Evolutionary conservation across 2,329 filamentous ascomycete genomes (phyloP), one percentile per base, ranked within the genome.

Genomic region (Hymenoscyphus salicellus): DNA sequence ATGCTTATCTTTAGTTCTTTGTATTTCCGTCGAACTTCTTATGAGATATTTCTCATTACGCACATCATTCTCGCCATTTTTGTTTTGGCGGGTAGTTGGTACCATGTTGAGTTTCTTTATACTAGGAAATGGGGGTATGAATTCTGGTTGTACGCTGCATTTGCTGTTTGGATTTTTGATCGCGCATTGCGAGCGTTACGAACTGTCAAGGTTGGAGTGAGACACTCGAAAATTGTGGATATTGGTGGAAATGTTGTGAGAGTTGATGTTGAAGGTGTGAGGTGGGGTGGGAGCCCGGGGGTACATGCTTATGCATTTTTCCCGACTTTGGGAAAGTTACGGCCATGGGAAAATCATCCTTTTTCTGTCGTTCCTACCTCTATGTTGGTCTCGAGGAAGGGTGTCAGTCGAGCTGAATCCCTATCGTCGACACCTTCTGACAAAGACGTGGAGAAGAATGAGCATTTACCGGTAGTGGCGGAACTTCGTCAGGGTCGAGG

Each of bases 251-350:
- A 72, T 3, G 71, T 78, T 43, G 68, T 82, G 8, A 75, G 79
- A 3, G 69, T 84, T 16, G 79, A 82, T 62, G 67, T 84, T 14
- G 72, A 72, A 1, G 78, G 77, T 3, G 65, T 80, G 5, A 68
- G 76, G 38, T 81, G 77, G 75, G 68, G 67, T 4, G 63, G 64
- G 0, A 63, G 66, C 7, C 75, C 75, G 0, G 77, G 75, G 1
- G 70, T 75, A 2, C 78, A 82, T 59, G 78, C 75, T 0, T 84
- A 83, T 63, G 72, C 79, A 0, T 83, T 83, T 70, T 84, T 86
- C 68, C 82, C 83, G 0, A 79, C 78, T 0, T 69, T 83, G 1
- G 78, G 62, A 17, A 73, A 59, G 17, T 58, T 66, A 3, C 28
- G 76, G 8, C 56, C 33, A 41, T 58, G 56, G 56, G 33, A 38